Conservation (phyloP, 352 stramenopile genomes). For the Phytophthora chlamydospora region DNA sequence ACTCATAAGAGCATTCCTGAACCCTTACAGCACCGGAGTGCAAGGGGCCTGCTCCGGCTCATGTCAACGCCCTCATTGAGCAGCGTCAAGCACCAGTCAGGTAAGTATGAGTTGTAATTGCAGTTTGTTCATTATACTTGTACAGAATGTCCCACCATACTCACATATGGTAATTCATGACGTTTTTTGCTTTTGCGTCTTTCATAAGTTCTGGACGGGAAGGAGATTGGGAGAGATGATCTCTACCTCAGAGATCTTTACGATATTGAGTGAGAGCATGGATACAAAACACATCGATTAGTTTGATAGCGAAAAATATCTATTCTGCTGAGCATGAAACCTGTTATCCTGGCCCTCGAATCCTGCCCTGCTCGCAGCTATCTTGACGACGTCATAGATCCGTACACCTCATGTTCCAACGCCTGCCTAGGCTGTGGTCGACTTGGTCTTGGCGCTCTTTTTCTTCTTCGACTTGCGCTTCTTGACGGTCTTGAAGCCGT, state of each 20-base stretch:
- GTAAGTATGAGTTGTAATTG: slow-evolving; percentile 72
- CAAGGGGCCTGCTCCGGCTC: slow-evolving; percentile 87
- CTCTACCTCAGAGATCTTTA: too few relatives aligned
- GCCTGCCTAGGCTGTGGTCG: slow-evolving; percentile 2
- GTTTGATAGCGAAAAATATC: background rate
- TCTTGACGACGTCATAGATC: background rate
- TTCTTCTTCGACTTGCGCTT: slow-evolving; percentile 37
- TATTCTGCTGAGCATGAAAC: background rate
- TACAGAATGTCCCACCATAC: background rate
- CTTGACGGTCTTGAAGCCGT: slow-evolving; percentile 27
- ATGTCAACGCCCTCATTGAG: slow-evolving; percentile 88
- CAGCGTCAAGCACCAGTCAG: slow-evolving; percentile 85
- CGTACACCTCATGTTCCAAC: too few relatives aligned
- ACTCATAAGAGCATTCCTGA: slow-evolving; percentile 81
- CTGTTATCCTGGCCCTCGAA: background rate
- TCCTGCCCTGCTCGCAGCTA: background rate
- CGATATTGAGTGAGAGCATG: too few relatives aligned
- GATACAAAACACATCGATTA: too few relatives aligned
- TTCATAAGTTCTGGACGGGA: too few relatives aligned
- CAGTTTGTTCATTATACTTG: background rate
- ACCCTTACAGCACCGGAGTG: slow-evolving; percentile 88
- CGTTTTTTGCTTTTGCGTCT: background rate
- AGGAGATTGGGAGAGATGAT: too few relatives aligned
- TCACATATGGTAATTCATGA: background rate
- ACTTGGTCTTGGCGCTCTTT: slow-evolving; percentile 26